Evolutionary conservation across 2,329 filamentous ascomycete genomes (phyloP).

Genomic region (Herpotrichia juniperi): DNA sequence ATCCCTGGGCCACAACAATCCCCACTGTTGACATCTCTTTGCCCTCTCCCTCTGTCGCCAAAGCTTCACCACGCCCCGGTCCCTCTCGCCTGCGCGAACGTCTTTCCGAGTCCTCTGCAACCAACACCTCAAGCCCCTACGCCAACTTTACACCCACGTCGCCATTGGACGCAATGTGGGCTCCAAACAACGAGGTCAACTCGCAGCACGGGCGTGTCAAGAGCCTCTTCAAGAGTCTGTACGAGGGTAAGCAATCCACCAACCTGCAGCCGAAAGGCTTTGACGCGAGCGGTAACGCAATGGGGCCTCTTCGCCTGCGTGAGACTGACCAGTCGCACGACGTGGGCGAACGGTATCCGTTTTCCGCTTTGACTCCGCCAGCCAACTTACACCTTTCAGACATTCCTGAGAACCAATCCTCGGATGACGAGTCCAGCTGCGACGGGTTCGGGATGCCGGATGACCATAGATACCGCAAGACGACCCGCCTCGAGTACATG

Average conservation of each 20-base stretch:
- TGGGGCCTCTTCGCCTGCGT: conserved; percentile 24
- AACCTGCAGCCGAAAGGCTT: conserved; percentile 10
- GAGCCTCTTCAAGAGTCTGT: conserved; percentile 6
- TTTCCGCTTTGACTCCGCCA: conserved; percentile 52
- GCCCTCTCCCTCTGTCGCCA: conserved; percentile 36
- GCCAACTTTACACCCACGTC: conserved; percentile 19
- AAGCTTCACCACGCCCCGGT: conserved; percentile 33
- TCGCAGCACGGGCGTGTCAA: not conserved
- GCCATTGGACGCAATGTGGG: conserved; percentile 10
- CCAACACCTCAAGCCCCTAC: conserved; percentile 24
- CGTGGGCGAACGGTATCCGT: conserved; percentile 57
- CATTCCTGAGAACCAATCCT: conserved; percentile 31
- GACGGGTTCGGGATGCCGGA: not conserved
- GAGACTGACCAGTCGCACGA: conserved; percentile 38
- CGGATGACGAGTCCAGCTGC: no score
- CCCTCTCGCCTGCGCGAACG: conserved; percentile 38
- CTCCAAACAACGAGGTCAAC: not conserved
- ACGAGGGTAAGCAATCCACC: conserved; percentile 4
- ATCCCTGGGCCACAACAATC: conserved; percentile 50
- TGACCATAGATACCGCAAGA: no score
- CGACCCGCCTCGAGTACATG: no score
- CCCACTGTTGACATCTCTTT: conserved; percentile 49
- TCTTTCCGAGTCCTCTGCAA: conserved; percentile 26
- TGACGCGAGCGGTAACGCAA: conserved; percentile 17
- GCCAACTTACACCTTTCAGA: conserved; percentile 47